phyloP scores from a whole-genome alignment of 164 flowering plant genomes.

The Aristolochia fimbriata region DNA sequence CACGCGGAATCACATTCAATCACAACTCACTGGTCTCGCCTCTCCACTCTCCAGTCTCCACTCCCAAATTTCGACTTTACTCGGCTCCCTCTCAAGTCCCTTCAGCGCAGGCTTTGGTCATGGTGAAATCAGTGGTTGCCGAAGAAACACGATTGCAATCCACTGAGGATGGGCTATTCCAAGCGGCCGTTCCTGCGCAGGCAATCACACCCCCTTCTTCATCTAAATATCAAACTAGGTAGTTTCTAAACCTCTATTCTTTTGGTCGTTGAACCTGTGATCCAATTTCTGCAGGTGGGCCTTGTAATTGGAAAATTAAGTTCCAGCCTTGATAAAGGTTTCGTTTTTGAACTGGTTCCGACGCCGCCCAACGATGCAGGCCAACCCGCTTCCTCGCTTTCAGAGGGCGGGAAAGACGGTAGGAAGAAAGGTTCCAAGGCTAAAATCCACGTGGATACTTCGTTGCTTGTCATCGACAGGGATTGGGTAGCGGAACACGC shows the following conservation, averaged over 20 bases:
- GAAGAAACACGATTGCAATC: slow-evolving; percentile 59
- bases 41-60: no score
- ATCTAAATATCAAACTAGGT: not conserved
- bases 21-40: no score
- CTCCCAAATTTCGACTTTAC: no score
- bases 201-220: slow-evolving; percentile 19
- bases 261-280: not conserved
- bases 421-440: slow-evolving; percentile 47
- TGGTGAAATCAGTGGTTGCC: slow-evolving; percentile 80
- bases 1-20: no score
- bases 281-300: slow-evolving; percentile 48
- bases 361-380: slow-evolving; percentile 79
- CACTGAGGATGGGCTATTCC: slow-evolving; percentile 59
- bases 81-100: not conserved
- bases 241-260: not conserved
- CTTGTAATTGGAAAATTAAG: slow-evolving; percentile 73
- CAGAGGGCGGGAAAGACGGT: slow-evolving; percentile 26
- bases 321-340: slow-evolving; percentile 49
- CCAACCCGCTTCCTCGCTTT: slow-evolving; percentile 51
- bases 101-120: slow-evolving; percentile 5
- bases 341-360: slow-evolving; percentile 63
- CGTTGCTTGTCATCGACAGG: slow-evolving; percentile 42
- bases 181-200: slow-evolving; percentile 43
- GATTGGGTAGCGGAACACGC: slow-evolving; percentile 94
- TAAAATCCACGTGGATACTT: slow-evolving; percentile 32